Base-by-base conservation (phyloP, 805 yeast species). In the Pichia manshurica region DNA sequence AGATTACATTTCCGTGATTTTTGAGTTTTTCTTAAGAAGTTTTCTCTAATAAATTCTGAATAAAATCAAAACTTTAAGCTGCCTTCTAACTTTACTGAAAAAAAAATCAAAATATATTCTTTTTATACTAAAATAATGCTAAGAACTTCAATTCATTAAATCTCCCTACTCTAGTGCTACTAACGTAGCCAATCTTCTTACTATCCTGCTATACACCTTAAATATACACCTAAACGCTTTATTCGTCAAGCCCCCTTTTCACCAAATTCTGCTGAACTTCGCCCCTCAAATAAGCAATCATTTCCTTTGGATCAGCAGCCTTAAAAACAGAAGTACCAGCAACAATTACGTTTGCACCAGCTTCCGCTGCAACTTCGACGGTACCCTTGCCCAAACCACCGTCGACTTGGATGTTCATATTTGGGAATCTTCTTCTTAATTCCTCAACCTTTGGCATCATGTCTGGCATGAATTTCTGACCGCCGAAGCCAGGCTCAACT, bases 401-500 rank as follows among this genome's bases (percentile, higher is more conserved):
- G 66, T 93, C 99, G 17, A 93, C 99, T 70, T 93, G 91, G 57
- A 93, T 87, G 68, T 91, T 82, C 64, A 91, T 71, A 17, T 81
- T 64, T 12, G 97, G 96, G 65, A 74, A 88, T 59, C 73, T 76
- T 34, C 64, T 67, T 67, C 99, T 81, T 57, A 93, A 73, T 28
- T 71, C 73, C 56, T 79, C 83, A 42, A 91, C 98, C 69, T 91
- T 91, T 53, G 95, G 88, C 98, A 93, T 90, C 96, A 91, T 90
- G 50, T 81, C 87, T 17, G 80, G 71, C 96, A 87, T 89, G 73
- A 93, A 93, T 66, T 84, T 85, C 70, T 93, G 99, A 40, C 99
- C 99, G 20, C 99, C 99, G 64, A 93, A 91, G 0, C 99, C 99
- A 13, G 99, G 99, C 70, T 93, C 99, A 32, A 93, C 98, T 2